These are phyloP conservation scores for Didymella segeticola DNA, from an alignment of 2,329 filamentous ascomycete species.

Conservation along the genomic window DNA sequence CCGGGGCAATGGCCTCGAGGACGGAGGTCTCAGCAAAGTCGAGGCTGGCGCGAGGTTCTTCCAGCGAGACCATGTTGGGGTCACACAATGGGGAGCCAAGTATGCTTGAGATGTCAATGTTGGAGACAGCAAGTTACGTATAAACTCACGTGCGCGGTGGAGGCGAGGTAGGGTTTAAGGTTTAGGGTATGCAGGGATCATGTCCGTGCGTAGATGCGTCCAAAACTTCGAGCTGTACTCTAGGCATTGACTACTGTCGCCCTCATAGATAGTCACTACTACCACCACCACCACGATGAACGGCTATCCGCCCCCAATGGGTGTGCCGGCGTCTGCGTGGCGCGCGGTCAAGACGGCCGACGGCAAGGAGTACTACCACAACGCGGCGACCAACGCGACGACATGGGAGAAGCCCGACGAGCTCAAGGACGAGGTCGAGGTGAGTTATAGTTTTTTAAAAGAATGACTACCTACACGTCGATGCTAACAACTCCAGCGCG, in stretches of 20 bases:
- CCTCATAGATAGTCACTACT: too few species aligned
- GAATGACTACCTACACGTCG: neutral
- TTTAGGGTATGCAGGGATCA: conserved; percentile 10
- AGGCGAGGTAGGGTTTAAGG: conserved; percentile 13
- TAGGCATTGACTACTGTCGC: too few species aligned
- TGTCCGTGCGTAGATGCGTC: conserved; percentile 7
- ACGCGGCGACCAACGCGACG: conserved; percentile 81
- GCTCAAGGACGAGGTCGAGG: conserved; percentile 83
- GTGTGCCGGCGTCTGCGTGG: conserved; percentile 63
- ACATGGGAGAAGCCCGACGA: conserved; percentile 96
- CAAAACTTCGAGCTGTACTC: conserved; percentile 13
- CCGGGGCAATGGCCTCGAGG: conserved; percentile 49
- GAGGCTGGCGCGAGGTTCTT: conserved; percentile 39
- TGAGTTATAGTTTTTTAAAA: conserved; percentile 49
- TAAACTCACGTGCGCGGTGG: conserved; percentile 30
- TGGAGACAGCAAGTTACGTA: neutral
- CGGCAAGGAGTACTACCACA: conserved; percentile 90
- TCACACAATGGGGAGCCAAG: too few species aligned
- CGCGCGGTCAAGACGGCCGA: conserved; percentile 81
- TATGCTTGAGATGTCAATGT: too few species aligned
- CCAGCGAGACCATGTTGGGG: conserved; percentile 16
- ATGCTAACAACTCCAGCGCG: conserved; percentile 64
- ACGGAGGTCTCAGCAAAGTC: conserved; percentile 50
- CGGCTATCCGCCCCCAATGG: conserved; percentile 59
- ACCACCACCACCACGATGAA: conserved; percentile 59